These are phyloP conservation scores for Vitis vinifera DNA, from an alignment of 164 flowering plant genomes.

Conservation along the genomic window DNA sequence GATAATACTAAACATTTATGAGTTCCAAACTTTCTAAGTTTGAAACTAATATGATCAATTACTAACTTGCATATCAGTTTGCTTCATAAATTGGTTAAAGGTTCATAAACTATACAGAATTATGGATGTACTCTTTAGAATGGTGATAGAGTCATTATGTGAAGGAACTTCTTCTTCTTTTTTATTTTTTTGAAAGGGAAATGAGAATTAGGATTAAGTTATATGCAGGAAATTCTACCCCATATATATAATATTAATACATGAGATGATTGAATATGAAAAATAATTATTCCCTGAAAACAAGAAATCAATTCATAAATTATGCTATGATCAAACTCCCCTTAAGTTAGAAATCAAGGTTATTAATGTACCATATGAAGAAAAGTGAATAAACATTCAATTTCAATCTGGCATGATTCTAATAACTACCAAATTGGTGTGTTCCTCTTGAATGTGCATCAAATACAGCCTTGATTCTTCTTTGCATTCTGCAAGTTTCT, in stretches of 20 bases:
- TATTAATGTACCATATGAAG: no score
- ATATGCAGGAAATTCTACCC: no score
- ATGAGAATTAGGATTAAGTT: no score
- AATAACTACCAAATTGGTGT: conserved; percentile 60
- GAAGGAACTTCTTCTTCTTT: no score
- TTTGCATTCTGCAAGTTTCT: conserved; percentile 58
- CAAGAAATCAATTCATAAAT: no score
- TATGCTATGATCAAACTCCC: no score
- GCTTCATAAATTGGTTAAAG: not conserved
- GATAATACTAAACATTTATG: not conserved
- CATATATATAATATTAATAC: no score
- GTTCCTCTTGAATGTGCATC: conserved; percentile 66
- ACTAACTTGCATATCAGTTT: not conserved
- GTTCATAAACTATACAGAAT: not conserved
- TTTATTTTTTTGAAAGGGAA: no score
- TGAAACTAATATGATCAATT: not conserved
- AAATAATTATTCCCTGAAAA: no score
- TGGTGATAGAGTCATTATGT: not conserved
- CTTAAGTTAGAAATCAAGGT: no score
- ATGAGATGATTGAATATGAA: not conserved
- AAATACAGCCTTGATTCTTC: conserved; percentile 62
- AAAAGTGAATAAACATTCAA: not conserved
- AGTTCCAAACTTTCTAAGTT: not conserved
- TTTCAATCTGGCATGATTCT: conserved; percentile 3
- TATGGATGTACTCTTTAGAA: not conserved